These are phyloP conservation scores for Tilletia horrida DNA, from an alignment of 1,284 basidiomycete species.

Conservation along the genomic window DNA sequence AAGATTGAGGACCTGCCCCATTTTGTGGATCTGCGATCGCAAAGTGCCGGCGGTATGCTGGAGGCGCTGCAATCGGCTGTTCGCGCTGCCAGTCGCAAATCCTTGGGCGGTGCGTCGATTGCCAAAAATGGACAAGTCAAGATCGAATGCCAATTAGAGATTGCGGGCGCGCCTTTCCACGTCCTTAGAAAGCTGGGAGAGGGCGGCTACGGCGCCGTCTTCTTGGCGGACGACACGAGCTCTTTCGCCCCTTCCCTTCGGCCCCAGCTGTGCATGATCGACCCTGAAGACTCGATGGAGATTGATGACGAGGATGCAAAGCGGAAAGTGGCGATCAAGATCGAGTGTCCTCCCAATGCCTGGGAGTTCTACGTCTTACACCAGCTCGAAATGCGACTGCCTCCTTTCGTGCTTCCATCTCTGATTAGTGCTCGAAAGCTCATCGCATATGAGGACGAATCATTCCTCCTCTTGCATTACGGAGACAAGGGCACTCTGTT, in stretches of 20 bases:
- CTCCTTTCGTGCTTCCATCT: slow-evolving; percentile 26
- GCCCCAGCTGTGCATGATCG: slow-evolving; percentile 23
- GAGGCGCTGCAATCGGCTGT: slow-evolving; percentile 62
- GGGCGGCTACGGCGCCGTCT: slow-evolving; percentile 93
- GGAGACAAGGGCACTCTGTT: slow-evolving; percentile 88
- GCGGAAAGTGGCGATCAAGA: slow-evolving; percentile 76
- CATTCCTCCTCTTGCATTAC: slow-evolving; percentile 81
- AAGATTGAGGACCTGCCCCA: slow-evolving; percentile 61
- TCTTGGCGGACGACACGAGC: slow-evolving; percentile 63
- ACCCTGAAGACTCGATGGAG: slow-evolving; percentile 62
- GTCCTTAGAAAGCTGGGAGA: slow-evolving; percentile 87
- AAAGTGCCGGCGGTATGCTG: slow-evolving; percentile 63
- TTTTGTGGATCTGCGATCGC: slow-evolving; percentile 64
- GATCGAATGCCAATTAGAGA: slow-evolving; percentile 40
- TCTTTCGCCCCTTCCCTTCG: slow-evolving; percentile 25
- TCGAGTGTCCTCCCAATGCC: slow-evolving; percentile 78
- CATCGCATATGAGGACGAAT: slow-evolving; percentile 66
- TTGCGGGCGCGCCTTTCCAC: slow-evolving; percentile 62
- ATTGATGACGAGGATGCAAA: slow-evolving; percentile 63
- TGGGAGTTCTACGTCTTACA: slow-evolving; percentile 93
- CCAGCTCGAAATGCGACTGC: slow-evolving; percentile 65
- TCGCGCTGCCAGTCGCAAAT: slow-evolving; percentile 54
- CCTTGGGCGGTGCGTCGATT: slow-evolving; percentile 31
- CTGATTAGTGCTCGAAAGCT: slow-evolving; percentile 45
- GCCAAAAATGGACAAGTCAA: slow-evolving; percentile 21